Percentiles rank a stretch among this genome's conserved stretches.
Evolutionary conservation across 2,329 filamentous ascomycete genomes (phyloP).

Genomic region (Didymella pomorum): DNA sequence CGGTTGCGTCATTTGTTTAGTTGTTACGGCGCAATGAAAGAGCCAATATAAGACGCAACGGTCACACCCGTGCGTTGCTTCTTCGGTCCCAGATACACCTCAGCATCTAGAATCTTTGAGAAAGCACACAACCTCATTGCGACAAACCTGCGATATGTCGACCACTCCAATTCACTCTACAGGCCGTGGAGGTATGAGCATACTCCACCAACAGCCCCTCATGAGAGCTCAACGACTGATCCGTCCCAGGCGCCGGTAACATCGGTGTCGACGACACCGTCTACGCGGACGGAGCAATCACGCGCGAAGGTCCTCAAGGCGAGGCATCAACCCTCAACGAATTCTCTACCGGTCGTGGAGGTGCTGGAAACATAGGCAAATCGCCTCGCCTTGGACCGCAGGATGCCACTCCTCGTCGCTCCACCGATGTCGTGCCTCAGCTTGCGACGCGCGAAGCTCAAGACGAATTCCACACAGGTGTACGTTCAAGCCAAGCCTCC

Average conservation of each 20-base stretch:
- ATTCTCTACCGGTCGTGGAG: slow-evolving; percentile 53
- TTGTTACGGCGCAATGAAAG: slow-evolving; percentile 33
- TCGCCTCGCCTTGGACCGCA: slow-evolving; percentile 46
- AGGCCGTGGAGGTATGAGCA: slow-evolving; percentile 62
- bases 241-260: slow-evolving; percentile 62
- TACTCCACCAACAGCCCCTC: not conserved
- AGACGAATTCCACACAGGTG: slow-evolving; percentile 59
- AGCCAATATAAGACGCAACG: slow-evolving; percentile 44
- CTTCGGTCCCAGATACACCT: slow-evolving; percentile 20
- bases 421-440: slow-evolving; percentile 56
- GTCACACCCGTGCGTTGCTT: slow-evolving; percentile 18
- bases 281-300: slow-evolving; percentile 57
- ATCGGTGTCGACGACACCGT: slow-evolving; percentile 61
- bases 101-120: slow-evolving; percentile 9
- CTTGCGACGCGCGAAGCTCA: slow-evolving; percentile 49
- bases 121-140: slow-evolving; percentile 19
- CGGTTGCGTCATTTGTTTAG: slow-evolving; percentile 42
- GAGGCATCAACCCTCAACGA: slow-evolving; percentile 46
- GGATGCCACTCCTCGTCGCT: slow-evolving; percentile 35
- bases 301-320: slow-evolving; percentile 56
- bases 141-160: slow-evolving; percentile 34
- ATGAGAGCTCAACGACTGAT: slow-evolving; percentile 17
- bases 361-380: slow-evolving; percentile 54
- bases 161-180: slow-evolving; percentile 59
- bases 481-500: slow-evolving; percentile 30